These are phyloP conservation scores for Trametes coccinea DNA, from an alignment of 768 basidiomycete genomes.

Conservation along the genomic window DNA sequence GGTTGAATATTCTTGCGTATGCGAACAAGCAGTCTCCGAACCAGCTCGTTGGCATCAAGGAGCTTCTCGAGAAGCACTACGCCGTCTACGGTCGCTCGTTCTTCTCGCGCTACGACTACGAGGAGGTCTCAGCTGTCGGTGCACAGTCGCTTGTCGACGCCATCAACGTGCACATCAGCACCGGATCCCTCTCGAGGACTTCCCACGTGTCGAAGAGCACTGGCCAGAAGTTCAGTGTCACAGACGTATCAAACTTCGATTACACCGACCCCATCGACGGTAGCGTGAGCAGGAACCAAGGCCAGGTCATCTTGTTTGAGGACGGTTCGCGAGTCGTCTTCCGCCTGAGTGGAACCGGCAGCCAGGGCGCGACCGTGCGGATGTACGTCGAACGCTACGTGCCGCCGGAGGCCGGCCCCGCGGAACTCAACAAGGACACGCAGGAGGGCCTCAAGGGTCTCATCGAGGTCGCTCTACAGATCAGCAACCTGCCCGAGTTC, in stretches of 20 bases:
- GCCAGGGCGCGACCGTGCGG: conserved; percentile 93
- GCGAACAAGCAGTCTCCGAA: conserved; percentile 76
- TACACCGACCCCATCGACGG: conserved; percentile 99
- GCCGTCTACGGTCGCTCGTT: conserved; percentile 92
- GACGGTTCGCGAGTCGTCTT: conserved; percentile 96
- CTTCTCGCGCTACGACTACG: conserved; percentile 99
- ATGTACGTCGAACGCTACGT: conserved; percentile 96
- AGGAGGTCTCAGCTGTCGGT: conserved; percentile 91
- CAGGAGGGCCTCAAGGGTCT: conserved; percentile 91
- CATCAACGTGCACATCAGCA: conserved; percentile 70
- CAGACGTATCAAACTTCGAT: conserved; percentile 81
- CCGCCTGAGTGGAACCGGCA: conserved; percentile 94
- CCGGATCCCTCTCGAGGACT: conserved; percentile 67
- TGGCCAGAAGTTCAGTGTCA: conserved; percentile 72
- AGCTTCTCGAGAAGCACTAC: conserved; percentile 87
- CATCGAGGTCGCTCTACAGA: conserved; percentile 90
- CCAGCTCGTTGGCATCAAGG: conserved; percentile 86
- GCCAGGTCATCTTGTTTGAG: conserved; percentile 86
- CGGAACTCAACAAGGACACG: conserved; percentile 71
- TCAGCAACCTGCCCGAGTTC: conserved; percentile 84
- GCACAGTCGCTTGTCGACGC: conserved; percentile 83
- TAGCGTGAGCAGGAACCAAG: conserved; percentile 92
- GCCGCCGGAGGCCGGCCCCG: conserved; percentile 62
- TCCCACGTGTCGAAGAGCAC: conserved; percentile 68
- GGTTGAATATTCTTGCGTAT: conserved; percentile 95